Conservation (phyloP, 768 basidiomycete species). For the Boletus edulis region DNA sequence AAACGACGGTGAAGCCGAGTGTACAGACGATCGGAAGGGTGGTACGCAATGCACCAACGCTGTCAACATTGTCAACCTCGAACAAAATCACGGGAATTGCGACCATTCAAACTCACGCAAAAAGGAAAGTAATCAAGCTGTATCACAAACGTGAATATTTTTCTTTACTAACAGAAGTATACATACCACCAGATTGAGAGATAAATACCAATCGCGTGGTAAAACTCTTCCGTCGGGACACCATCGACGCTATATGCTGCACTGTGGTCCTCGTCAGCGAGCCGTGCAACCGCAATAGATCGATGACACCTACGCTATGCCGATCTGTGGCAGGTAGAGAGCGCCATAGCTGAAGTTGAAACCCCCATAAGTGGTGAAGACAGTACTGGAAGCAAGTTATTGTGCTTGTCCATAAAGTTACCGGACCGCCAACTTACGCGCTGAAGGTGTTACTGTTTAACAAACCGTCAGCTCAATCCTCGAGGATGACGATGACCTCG, state of each 20-base stretch:
- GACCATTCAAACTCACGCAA: conserved; percentile 14
- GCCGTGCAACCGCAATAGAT: not conserved
- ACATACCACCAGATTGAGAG: conserved; percentile 27
- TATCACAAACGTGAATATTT: not conserved
- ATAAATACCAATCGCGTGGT: conserved; percentile 26
- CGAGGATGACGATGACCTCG: not conserved
- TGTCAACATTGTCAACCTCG: not conserved
- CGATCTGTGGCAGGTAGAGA: conserved; percentile 24
- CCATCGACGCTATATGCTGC: conserved; percentile 25
- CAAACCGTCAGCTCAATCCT: conserved; percentile 3
- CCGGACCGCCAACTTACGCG: conserved; percentile 16
- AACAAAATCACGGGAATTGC: not conserved
- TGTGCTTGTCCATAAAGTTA: not conserved
- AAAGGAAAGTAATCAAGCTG: conserved; percentile 26
- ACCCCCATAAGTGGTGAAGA: conserved; percentile 28
- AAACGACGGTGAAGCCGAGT: conserved; percentile 20
- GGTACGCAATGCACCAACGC: conserved; percentile 27
- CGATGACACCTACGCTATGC: conserved; percentile 21
- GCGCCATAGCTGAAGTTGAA: conserved; percentile 31
- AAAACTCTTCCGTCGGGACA: conserved; percentile 23
- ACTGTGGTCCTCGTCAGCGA: conserved; percentile 10
- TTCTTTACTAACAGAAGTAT: not conserved
- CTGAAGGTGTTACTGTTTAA: conserved; percentile 25
- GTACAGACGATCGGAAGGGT: conserved; percentile 22
- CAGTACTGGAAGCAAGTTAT: conserved; percentile 13